phyloP scores from a whole-genome alignment of 441 rosid genomes.

The Raphanus hybrid region DNA sequence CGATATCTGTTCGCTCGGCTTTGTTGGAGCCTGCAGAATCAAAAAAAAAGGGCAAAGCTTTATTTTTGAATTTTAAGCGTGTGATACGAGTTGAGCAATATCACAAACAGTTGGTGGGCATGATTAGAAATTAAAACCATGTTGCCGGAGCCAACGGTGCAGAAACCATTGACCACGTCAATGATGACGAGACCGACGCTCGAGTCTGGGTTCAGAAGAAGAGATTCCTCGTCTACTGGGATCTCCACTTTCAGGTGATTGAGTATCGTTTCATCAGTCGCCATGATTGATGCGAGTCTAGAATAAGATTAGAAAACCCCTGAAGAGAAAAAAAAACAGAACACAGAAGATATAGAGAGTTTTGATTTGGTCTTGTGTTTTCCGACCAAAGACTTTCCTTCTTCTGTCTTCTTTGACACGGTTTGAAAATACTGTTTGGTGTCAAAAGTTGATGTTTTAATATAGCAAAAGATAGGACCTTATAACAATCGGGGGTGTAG shows the following conservation, averaged over 20 bases:
- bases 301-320: neutral
- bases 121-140: conserved; percentile 58
- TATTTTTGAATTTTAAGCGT: neutral
- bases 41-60: neutral
- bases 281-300: conserved; percentile 15
- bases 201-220: conserved; percentile 47
- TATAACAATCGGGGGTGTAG: conserved; percentile 58
- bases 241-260: conserved; percentile 64
- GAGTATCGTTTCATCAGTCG: conserved; percentile 22
- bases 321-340: neutral
- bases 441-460: no score
- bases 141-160: conserved; percentile 87
- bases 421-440: neutral
- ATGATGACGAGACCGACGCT: conserved; percentile 83
- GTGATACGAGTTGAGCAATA: conserved; percentile 3
- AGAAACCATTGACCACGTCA: conserved; percentile 85
- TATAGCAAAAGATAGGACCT: no score
- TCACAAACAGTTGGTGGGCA: conserved; percentile 25
- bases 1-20: conserved; percentile 68
- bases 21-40: conserved; percentile 66
- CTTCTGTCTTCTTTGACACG: neutral
- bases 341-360: neutral
- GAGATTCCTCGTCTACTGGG: conserved; percentile 43
- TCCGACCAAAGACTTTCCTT: neutral
- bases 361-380: neutral